Percentiles rank a stretch among this genome's conserved stretches.
phyloP scores from a whole-genome alignment of 2,329 filamentous ascomycete genomes.

The Cladosporium sp. region DNA sequence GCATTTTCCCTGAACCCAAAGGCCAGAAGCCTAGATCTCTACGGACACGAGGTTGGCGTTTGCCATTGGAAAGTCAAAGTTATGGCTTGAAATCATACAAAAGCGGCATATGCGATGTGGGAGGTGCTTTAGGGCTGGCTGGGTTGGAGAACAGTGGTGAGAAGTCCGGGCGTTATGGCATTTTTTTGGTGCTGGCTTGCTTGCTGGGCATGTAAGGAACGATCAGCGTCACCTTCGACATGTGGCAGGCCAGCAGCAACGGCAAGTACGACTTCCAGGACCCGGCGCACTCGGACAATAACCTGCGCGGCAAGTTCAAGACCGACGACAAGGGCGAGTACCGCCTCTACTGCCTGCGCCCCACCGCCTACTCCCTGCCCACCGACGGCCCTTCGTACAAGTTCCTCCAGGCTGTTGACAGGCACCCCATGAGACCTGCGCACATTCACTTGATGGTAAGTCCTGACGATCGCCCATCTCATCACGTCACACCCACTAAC shows the following conservation, averaged over 20 bases:
- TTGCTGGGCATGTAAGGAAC: too few species aligned
- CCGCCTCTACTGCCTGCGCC: conserved; percentile 71
- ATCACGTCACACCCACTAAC: conserved; percentile 3
- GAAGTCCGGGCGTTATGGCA: too few species aligned
- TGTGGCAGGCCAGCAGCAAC: conserved; percentile 74
- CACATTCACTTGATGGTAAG: conserved; percentile 56
- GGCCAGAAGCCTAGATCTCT: too few species aligned
- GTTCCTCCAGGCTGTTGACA: conserved; percentile 51
- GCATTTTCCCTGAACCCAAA: too few species aligned
- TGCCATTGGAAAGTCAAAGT: too few species aligned
- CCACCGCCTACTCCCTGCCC: conserved; percentile 68
- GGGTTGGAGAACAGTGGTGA: too few species aligned
- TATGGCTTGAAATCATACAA: too few species aligned
- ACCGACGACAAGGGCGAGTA: conserved; percentile 67
- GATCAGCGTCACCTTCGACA: conserved; percentile 67
- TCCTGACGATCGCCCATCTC: too few species aligned
- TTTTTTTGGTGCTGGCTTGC: too few species aligned
- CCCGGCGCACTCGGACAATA: conserved; percentile 66
- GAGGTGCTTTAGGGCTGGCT: too few species aligned
- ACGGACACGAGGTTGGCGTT: too few species aligned
- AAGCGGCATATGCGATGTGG: too few species aligned
- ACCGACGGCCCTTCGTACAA: conserved; percentile 57
- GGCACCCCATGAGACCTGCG: conserved; percentile 58
- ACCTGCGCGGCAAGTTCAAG: conserved; percentile 72
- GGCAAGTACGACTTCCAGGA: conserved; percentile 69